phyloP scores from a whole-genome alignment of 2,329 filamentous ascomycete genomes.

The Acarospora socialis region DNA sequence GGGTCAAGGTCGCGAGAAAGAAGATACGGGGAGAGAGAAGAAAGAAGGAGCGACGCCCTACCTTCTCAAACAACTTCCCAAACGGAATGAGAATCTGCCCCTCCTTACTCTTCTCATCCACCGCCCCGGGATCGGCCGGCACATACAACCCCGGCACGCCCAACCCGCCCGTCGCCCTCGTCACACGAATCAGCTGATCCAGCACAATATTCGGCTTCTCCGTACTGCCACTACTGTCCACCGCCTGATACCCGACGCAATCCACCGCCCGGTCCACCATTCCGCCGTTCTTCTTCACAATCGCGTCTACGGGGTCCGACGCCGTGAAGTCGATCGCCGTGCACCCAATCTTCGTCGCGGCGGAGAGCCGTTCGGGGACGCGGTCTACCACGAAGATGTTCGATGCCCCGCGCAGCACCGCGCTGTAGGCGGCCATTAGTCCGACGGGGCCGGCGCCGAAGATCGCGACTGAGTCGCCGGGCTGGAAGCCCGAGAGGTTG shows the following conservation, averaged over 20 bases:
- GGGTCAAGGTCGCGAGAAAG: background rate
- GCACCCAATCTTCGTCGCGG: conserved; percentile 48
- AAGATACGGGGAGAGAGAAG: background rate
- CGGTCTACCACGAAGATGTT: conserved; percentile 50
- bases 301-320: conserved; percentile 45
- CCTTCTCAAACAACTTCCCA: conserved; percentile 56
- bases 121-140: conserved; percentile 44
- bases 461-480: conserved; percentile 45
- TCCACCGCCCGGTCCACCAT: conserved; percentile 53
- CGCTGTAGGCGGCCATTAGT: conserved; percentile 52
- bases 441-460: conserved; percentile 53
- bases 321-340: conserved; percentile 47
- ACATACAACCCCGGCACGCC: conserved; percentile 43
- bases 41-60: conserved; percentile 15
- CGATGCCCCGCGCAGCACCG: conserved; percentile 44
- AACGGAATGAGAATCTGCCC: conserved; percentile 51
- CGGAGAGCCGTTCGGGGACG: conserved; percentile 43
- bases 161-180: conserved; percentile 45
- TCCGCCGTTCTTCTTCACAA: conserved; percentile 42
- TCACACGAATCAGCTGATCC: conserved; percentile 50
- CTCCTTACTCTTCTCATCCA: conserved; percentile 45
- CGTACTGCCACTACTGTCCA: conserved; percentile 38
- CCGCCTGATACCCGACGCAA: conserved; percentile 52
- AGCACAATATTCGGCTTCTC: conserved; percentile 50
- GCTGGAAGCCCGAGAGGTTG: conserved; percentile 24